phyloP scores from a whole-genome alignment of 768 basidiomycete species.

The Coprinopsis sp. region DNA sequence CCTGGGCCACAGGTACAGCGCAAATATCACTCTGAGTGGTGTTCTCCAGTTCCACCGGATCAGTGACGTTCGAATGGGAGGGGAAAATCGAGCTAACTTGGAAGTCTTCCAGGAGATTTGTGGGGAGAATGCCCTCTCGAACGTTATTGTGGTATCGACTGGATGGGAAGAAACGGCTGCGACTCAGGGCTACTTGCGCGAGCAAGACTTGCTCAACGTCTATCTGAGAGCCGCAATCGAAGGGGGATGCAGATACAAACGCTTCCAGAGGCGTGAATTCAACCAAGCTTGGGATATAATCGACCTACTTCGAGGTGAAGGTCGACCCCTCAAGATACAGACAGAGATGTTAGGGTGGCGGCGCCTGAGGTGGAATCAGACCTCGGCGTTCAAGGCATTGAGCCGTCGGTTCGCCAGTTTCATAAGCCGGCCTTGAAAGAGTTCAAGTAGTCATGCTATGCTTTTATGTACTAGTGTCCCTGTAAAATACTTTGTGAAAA shows the following conservation, averaged over 20 bases:
- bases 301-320: not conserved
- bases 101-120: conserved; percentile 47
- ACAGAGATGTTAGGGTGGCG: not conserved
- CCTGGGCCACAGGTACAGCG: conserved; percentile 19
- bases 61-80: conserved; percentile 36
- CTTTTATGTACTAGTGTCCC: too few relatives aligned
- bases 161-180: conserved; percentile 39
- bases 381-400: not conserved
- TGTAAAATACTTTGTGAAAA: too few relatives aligned
- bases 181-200: not conserved
- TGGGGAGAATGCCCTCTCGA: conserved; percentile 38
- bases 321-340: not conserved
- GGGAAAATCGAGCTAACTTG: conserved; percentile 41
- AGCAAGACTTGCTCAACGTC: not conserved
- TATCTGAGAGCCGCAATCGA: not conserved
- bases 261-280: not conserved
- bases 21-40: conserved; percentile 23
- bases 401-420: not conserved
- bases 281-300: conserved; percentile 1
- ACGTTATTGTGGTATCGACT: conserved; percentile 45
- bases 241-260: not conserved
- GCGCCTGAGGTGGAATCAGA: not conserved
- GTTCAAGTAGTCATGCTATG: too few relatives aligned
- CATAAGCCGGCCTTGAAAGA: not conserved
- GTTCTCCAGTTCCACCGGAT: conserved; percentile 28